Conservation (phyloP, 768 basidiomycete genomes). For the Suillus brevipes region DNA sequence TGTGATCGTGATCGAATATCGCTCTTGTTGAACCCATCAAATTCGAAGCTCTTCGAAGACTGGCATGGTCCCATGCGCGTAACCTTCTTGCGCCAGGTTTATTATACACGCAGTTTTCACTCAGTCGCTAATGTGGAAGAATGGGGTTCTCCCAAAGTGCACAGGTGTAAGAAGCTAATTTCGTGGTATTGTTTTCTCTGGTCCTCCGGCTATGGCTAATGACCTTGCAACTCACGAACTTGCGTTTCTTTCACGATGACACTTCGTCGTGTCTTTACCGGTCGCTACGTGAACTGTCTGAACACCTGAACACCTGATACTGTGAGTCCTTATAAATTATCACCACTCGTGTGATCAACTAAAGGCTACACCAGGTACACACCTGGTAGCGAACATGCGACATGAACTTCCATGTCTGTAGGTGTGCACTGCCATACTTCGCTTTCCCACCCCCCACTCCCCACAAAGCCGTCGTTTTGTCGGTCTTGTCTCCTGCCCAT, state of each 20-base stretch:
- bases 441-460: neutral
- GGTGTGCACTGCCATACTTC: neutral
- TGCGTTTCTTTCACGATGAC: neutral
- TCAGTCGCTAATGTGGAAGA: neutral
- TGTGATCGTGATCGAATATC: neutral
- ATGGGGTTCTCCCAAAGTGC: neutral
- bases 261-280: neutral
- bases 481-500: neutral
- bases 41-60: neutral
- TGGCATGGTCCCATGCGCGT: neutral
- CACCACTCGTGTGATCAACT: neutral
- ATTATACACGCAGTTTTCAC: neutral
- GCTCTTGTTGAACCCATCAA: neutral
- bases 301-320: neutral
- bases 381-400: neutral
- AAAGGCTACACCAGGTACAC: neutral
- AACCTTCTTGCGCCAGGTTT: neutral
- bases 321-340: neutral
- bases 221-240: neutral
- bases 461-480: neutral
- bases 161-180: neutral
- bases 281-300: neutral
- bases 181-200: neutral
- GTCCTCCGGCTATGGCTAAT: neutral
- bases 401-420: neutral